These are phyloP conservation scores for Phytopythium vexans DNA, from an alignment of 352 stramenopile genomes.

Conservation along the genomic window DNA sequence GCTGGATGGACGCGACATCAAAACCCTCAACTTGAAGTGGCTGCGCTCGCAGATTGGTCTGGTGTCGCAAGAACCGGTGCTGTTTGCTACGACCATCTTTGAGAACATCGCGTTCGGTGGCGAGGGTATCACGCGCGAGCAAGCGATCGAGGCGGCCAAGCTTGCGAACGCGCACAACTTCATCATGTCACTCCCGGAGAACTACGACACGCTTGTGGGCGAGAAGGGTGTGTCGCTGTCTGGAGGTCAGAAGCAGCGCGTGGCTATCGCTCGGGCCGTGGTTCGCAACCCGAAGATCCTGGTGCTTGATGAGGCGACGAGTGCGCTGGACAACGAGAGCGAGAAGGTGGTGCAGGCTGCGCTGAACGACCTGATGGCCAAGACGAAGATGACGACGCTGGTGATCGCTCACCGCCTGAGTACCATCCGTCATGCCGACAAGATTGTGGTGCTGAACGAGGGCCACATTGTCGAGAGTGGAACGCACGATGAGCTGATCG, in stretches of 20 bases:
- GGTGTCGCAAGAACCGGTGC: slow-evolving; percentile 82
- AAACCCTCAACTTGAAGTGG: slow-evolving; percentile 74
- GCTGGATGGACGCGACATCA: slow-evolving; percentile 81
- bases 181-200: slow-evolving; percentile 78
- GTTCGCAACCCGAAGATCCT: slow-evolving; percentile 79
- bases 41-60: slow-evolving; percentile 64
- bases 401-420: slow-evolving; percentile 92
- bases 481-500: slow-evolving; percentile 29
- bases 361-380: slow-evolving; percentile 50
- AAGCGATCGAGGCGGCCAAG: slow-evolving; percentile 59
- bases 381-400: slow-evolving; percentile 58
- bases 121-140: slow-evolving; percentile 55
- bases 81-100: slow-evolving; percentile 87
- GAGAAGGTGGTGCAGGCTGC: slow-evolving; percentile 77
- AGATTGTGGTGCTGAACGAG: slow-evolving; percentile 22
- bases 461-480: slow-evolving; percentile 33
- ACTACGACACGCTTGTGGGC: slow-evolving; percentile 69
- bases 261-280: slow-evolving; percentile 43
- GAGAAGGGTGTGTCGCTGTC: slow-evolving; percentile 26
- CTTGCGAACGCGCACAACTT: slow-evolving; percentile 29
- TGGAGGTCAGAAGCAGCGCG: slow-evolving; percentile 34
- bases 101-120: slow-evolving; percentile 88
- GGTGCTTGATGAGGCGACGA: slow-evolving; percentile 87
- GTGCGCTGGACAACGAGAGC: slow-evolving; percentile 70
- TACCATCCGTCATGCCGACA: slow-evolving; percentile 55